phyloP scores from a whole-genome alignment of 2,329 filamentous ascomycete species.

The Penicillium sp. region DNA sequence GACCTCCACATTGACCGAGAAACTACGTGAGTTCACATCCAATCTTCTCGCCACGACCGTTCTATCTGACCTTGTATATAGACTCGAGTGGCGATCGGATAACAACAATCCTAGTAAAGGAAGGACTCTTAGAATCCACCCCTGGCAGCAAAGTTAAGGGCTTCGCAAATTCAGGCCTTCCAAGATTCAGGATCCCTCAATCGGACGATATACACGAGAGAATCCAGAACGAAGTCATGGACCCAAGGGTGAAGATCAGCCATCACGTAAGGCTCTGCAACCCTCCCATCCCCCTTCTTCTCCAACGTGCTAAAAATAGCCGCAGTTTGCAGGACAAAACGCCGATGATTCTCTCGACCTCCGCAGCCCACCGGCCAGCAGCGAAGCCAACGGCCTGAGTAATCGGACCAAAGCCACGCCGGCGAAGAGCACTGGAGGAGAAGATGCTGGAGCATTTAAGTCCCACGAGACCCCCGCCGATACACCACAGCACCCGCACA shows the following conservation, averaged over 20 bases:
- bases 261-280: slow-evolving; percentile 33
- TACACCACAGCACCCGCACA: slow-evolving; percentile 2
- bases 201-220: slow-evolving; percentile 25
- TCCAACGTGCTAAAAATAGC: slow-evolving; percentile 12
- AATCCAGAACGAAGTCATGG: slow-evolving; percentile 35
- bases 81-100: slow-evolving; percentile 39
- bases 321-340: slow-evolving; percentile 18
- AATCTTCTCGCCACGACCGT: background rate
- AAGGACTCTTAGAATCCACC: slow-evolving; percentile 32
- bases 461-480: slow-evolving; percentile 6
- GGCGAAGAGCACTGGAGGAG: background rate
- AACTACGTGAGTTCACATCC: slow-evolving; percentile 33
- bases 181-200: slow-evolving; percentile 32
- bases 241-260: slow-evolving; percentile 39
- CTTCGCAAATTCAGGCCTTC: slow-evolving; percentile 35
- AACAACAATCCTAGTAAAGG: slow-evolving; percentile 35
- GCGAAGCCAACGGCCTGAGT: slow-evolving; percentile 1
- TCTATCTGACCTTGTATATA: slow-evolving; percentile 24
- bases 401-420: slow-evolving; percentile 5
- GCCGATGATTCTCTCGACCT: slow-evolving; percentile 7
- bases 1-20: slow-evolving; percentile 33
- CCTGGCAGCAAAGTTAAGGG: slow-evolving; percentile 38
- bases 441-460: slow-evolving; percentile 5
- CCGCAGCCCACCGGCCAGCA: slow-evolving; percentile 10
- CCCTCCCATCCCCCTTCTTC: background rate